Base-by-base conservation (phyloP, 805 yeast genomes). In the Kazachstania kunashirensis region DNA sequence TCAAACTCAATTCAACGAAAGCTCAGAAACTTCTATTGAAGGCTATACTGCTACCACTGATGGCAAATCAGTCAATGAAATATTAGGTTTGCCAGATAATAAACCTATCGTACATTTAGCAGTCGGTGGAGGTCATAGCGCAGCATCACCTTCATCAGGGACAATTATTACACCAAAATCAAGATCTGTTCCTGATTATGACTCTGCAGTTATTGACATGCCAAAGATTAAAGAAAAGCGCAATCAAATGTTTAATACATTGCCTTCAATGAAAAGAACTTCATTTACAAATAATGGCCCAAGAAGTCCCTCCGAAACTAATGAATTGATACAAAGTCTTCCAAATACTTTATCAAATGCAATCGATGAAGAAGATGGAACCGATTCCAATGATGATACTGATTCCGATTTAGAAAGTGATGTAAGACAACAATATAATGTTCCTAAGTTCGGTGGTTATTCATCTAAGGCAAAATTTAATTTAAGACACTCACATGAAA, bases 381-480 rank as follows among this genome's bases (percentile, higher is more conserved):
- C 13, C 7, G 34, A 36, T 21, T 19, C 26, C 3, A n/a, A n/a
- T n/a, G n/a, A n/a, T n/a, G 39, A 31, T 18, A 20, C 10, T 5
- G 46, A 48, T 29, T 48, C 54, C 5, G 58, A 53, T 38, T 36
- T 50, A 27, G 57, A 50, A 29, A 37, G 30, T 11, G 53, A 48
- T 17, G 38, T 41, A 2, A 42, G 40, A 20, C 37, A 38, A 13
- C 35, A 43, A 6, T 51, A 55, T 33, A 49, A 52, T 31, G 60
- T 65, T 5, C 69, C 67, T 33, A 46, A 73, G 62, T 82, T 71
- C 58, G 89, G 92, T 6, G 94, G 94, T 1, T 79, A 73, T 47
- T 79, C 89, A 0, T 71, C 68, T 39, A 62, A 75, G 32, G 67
- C 70, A 34, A 62, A 49, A 40, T 48, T 48, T 16, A 40, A 50